phyloP scores from a whole-genome alignment of 1,139 yeast genomes.

The Saccharomyces hybrid region DNA sequence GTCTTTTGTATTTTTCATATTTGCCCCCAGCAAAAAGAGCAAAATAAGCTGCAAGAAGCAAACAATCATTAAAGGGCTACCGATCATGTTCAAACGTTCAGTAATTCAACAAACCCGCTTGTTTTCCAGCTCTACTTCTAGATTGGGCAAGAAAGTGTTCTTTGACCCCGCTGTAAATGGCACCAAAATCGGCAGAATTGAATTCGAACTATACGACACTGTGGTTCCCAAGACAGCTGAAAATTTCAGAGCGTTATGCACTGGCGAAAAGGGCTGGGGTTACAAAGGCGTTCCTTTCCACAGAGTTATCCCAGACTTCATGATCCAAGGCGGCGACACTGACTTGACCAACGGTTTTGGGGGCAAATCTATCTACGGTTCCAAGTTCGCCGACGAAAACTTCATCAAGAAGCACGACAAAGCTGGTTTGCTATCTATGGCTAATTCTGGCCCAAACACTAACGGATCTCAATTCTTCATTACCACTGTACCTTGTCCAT shows the following conservation, averaged over 20 bases:
- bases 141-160: slow-evolving; percentile 54
- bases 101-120: slow-evolving; percentile 14
- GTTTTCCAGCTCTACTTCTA: slow-evolving; percentile 22
- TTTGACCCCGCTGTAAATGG: slow-evolving; percentile 85
- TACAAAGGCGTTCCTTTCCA: slow-evolving; percentile 84
- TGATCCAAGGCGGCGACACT: slow-evolving; percentile 98
- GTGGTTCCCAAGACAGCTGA: slow-evolving; percentile 91
- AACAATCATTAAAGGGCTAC: background rate
- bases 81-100: slow-evolving; percentile 10
- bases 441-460: slow-evolving; percentile 94
- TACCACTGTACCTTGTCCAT: slow-evolving; percentile 82
- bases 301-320: slow-evolving; percentile 88
- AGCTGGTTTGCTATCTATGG: slow-evolving; percentile 90
- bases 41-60: background rate
- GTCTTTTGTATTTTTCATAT: background rate
- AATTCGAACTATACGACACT: slow-evolving; percentile 76
- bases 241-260: slow-evolving; percentile 58
- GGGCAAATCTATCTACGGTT: slow-evolving; percentile 91
- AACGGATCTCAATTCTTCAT: slow-evolving; percentile 94
- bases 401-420: slow-evolving; percentile 70
- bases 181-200: slow-evolving; percentile 60
- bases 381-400: slow-evolving; percentile 83
- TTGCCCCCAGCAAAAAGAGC: background rate
- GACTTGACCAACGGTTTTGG: slow-evolving; percentile 91
- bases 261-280: slow-evolving; percentile 58